Evolutionary conservation across 345 rosid genomes (phyloP).

Genomic region (Camelina hispida): DNA sequence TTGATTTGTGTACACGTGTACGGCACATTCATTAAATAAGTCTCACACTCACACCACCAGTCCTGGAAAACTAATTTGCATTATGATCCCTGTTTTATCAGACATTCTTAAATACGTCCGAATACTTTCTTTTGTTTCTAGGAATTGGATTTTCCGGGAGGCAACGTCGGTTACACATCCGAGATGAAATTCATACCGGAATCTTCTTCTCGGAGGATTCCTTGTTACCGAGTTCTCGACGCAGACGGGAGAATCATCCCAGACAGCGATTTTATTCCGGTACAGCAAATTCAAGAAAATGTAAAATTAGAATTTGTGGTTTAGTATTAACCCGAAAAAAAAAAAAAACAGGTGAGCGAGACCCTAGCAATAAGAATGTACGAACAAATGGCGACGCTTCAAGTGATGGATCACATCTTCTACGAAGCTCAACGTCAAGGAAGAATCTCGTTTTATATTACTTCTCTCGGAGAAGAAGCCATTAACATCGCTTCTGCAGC

Average conservation of each 20-base stretch:
- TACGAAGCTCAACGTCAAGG: conserved; percentile 92
- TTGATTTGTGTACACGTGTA: not conserved
- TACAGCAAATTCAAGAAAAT: conserved; percentile 13
- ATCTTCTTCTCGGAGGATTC: conserved; percentile 50
- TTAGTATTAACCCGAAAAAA: not conserved
- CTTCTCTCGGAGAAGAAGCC: conserved; percentile 80
- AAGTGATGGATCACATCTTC: conserved; percentile 69
- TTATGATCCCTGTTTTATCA: not conserved
- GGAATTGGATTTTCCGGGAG: conserved; percentile 80
- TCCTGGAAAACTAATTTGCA: not conserved
- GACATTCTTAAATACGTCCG: not conserved
- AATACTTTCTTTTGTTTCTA: conserved; percentile 15
- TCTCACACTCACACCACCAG: not conserved
- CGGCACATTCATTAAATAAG: no score
- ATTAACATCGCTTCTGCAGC: conserved; percentile 80
- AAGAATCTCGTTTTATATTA: conserved; percentile 71
- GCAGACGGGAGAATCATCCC: conserved; percentile 50
- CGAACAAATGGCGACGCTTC: conserved; percentile 69
- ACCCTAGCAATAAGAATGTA: conserved; percentile 70
- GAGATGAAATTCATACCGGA: conserved; percentile 60
- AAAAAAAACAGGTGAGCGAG: conserved; percentile 54
- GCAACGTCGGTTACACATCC: conserved; percentile 60
- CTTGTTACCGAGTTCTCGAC: conserved; percentile 69
- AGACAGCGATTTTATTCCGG: conserved; percentile 47
- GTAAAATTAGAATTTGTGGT: not conserved